Evolutionary conservation across 768 basidiomycete genomes (phyloP).

Genomic region (Naganishia vaughanmartiniae): DNA sequence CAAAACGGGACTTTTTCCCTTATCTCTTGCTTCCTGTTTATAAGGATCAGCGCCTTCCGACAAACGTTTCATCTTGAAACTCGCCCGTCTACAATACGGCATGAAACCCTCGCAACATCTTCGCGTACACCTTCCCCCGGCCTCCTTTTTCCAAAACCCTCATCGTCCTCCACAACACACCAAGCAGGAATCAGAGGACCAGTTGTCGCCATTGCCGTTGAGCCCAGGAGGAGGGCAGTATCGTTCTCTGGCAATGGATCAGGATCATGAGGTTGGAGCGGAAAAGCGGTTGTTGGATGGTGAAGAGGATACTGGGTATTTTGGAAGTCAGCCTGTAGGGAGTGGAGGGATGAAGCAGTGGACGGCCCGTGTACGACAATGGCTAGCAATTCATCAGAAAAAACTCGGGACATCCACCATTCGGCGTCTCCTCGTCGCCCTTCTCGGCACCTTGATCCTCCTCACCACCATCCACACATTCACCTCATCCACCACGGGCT

Average conservation of each 20-base stretch:
- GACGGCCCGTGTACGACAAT: background rate
- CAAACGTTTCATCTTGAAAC: too few relatives aligned
- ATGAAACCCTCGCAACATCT: too few relatives aligned
- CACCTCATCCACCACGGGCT: background rate
- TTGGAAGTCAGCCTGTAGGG: background rate
- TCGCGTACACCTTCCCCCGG: too few relatives aligned
- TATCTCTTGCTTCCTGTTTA: too few relatives aligned
- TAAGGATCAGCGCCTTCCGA: too few relatives aligned
- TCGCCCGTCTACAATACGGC: too few relatives aligned
- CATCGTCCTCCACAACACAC: too few relatives aligned
- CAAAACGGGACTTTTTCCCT: too few relatives aligned
- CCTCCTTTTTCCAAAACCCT: too few relatives aligned
- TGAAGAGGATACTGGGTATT: background rate
- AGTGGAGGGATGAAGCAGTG: background rate
- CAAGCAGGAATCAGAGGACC: too few relatives aligned
- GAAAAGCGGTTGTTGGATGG: background rate
- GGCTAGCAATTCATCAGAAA: background rate
- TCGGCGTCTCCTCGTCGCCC: background rate
- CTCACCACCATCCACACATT: constrained; percentile 4
- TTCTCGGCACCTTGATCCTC: background rate
- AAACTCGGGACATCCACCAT: background rate
- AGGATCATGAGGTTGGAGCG: background rate
- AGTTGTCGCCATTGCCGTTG: constrained; percentile 5
- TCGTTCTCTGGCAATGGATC: background rate
- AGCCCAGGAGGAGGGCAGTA: constrained; percentile 12